phyloP scores from a whole-genome alignment of 1,284 basidiomycete species.

The Rhizoctonia solani region DNA sequence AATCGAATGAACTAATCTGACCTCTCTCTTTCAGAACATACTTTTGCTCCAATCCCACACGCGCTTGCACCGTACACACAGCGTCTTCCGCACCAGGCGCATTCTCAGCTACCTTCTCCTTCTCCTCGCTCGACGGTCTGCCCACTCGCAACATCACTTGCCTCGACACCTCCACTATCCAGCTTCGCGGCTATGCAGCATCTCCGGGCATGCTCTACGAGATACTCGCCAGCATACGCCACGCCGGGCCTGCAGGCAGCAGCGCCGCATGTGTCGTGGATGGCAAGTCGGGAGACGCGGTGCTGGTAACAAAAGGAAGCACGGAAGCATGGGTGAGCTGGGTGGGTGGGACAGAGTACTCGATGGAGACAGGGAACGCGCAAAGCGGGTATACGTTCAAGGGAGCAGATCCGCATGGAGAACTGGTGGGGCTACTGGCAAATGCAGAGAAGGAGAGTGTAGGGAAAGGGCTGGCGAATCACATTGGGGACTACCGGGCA shows the following conservation, averaged over 20 bases:
- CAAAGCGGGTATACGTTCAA: constrained; percentile 62
- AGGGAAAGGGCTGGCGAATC: constrained; percentile 41
- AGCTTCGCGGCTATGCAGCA: constrained; percentile 57
- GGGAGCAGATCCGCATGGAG: constrained; percentile 61
- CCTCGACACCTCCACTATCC: constrained; percentile 58
- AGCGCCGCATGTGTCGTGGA: too few species aligned
- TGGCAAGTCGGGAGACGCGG: background rate
- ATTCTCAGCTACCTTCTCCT: constrained; percentile 15
- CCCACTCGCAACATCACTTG: constrained; percentile 55
- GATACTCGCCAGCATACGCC: constrained; percentile 57
- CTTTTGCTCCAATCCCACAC: constrained; percentile 68
- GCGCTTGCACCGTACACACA: constrained; percentile 43
- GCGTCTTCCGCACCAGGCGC: constrained; percentile 11
- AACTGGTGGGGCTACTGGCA: constrained; percentile 52
- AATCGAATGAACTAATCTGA: background rate
- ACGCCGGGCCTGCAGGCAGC: constrained; percentile 48
- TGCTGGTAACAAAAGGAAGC: constrained; percentile 51
- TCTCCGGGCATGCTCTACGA: constrained; percentile 70
- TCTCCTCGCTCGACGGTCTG: constrained; percentile 1
- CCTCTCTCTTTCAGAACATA: constrained; percentile 63
- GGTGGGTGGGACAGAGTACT: constrained; percentile 71
- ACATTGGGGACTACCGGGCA: constrained; percentile 56
- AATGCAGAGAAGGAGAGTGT: constrained; percentile 40
- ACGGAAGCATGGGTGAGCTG: constrained; percentile 64
- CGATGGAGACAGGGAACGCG: constrained; percentile 61